A percentile compares a stretch with the other conserved stretches of the same genome.
Conservation (phyloP, 768 basidiomycete species). For the Podaxis sp. region DNA sequence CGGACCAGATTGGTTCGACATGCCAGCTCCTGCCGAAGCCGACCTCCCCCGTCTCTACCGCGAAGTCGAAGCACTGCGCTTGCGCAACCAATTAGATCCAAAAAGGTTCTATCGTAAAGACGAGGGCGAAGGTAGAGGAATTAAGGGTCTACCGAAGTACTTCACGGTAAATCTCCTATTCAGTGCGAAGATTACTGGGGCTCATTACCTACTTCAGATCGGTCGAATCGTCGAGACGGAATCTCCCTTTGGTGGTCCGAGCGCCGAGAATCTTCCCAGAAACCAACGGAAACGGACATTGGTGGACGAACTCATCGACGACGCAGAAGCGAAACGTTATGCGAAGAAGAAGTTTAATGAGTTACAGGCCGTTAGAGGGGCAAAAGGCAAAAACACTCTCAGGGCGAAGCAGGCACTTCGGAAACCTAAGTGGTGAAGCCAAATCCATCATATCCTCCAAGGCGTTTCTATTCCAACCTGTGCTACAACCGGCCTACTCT, state of each 20-base stretch:
- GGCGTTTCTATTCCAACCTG: not conserved
- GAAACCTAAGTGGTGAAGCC: slow-evolving; percentile 63
- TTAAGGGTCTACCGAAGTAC: slow-evolving; percentile 83
- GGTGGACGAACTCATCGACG: slow-evolving; percentile 87
- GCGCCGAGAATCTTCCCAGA: slow-evolving; percentile 68
- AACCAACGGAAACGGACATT: slow-evolving; percentile 76
- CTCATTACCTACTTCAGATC: slow-evolving; percentile 46
- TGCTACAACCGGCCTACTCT: not conserved
- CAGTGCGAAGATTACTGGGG: slow-evolving; percentile 2
- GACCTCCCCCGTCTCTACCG: slow-evolving; percentile 78
- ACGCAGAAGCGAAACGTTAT: slow-evolving; percentile 82
- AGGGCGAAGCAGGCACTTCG: slow-evolving; percentile 61
- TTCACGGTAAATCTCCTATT: slow-evolving; percentile 68
- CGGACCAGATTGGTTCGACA: slow-evolving; percentile 84
- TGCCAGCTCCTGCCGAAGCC: slow-evolving; percentile 78
- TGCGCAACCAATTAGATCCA: slow-evolving; percentile 87
- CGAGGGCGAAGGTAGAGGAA: slow-evolving; percentile 80
- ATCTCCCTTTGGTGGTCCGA: slow-evolving; percentile 72
- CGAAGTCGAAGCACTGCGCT: slow-evolving; percentile 84
- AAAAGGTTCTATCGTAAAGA: slow-evolving; percentile 91
- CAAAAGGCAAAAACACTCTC: slow-evolving; percentile 71
- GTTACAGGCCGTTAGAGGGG: slow-evolving; percentile 64
- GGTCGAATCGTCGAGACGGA: slow-evolving; percentile 73
- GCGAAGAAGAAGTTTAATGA: slow-evolving; percentile 92
- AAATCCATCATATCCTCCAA: not conserved